phyloP scores from a whole-genome alignment of 257 asterid genomes.

The Primulina huaijiensis region DNA sequence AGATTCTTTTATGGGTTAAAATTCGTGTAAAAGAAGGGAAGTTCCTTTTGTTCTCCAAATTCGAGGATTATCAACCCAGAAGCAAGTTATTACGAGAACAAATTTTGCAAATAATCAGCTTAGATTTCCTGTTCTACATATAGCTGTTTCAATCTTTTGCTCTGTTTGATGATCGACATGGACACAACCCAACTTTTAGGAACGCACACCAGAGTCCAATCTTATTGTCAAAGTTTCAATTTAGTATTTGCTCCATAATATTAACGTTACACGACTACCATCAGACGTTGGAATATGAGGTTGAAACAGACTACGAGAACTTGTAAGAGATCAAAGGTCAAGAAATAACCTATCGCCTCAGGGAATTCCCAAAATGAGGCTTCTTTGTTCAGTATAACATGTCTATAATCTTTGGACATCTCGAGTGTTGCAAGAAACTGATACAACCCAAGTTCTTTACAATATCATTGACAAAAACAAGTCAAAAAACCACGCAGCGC shows the following conservation, averaged over 20 bases:
- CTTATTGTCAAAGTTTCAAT: too few species aligned
- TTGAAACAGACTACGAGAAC: background rate
- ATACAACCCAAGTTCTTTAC: slow-evolving; percentile 14
- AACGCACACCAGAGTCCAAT: background rate
- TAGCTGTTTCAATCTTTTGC: background rate
- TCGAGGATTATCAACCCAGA: background rate
- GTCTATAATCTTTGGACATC: background rate
- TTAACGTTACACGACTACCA: too few species aligned
- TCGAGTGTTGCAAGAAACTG: background rate
- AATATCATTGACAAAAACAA: slow-evolving; percentile 13
- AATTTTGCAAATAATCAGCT: background rate
- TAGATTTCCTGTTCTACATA: background rate
- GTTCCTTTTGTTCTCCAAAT: background rate
- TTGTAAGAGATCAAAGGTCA: background rate
- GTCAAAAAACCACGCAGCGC: background rate
- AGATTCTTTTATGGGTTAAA: background rate
- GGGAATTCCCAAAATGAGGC: background rate
- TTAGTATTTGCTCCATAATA: too few species aligned
- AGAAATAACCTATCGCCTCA: background rate
- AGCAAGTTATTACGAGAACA: background rate
- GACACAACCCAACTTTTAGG: background rate
- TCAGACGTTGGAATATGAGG: too few species aligned
- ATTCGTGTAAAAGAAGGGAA: background rate
- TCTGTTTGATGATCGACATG: too few species aligned
- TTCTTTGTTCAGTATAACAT: background rate